phyloP scores from a whole-genome alignment of 1,139 yeast genomes.

The Petasospora fabianii region DNA sequence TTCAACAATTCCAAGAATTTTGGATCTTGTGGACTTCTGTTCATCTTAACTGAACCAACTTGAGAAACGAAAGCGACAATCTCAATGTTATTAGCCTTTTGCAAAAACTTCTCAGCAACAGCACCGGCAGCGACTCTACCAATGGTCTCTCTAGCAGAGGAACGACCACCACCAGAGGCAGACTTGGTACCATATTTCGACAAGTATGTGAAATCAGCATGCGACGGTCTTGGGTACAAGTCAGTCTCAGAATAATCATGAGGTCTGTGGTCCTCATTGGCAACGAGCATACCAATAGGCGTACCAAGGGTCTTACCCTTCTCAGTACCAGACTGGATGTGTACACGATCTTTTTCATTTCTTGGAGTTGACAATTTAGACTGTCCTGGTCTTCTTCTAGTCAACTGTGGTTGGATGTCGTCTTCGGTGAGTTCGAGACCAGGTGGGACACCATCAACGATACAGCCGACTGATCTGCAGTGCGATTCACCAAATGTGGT shows the following conservation, averaged over 20 bases:
- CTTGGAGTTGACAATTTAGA: conserved; percentile 89
- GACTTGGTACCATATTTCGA: conserved; percentile 90
- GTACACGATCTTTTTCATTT: conserved; percentile 89
- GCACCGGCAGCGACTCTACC: conserved; percentile 99
- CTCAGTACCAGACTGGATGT: conserved; percentile 94
- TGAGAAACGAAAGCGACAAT: conserved; percentile 94
- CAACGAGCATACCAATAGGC: conserved; percentile 90
- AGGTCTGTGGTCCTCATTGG: conserved; percentile 95
- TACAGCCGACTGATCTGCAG: conserved; percentile 97
- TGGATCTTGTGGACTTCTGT: conserved; percentile 64
- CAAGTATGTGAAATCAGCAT: conserved; percentile 93
- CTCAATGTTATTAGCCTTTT: conserved; percentile 77
- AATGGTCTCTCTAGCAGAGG: conserved; percentile 95
- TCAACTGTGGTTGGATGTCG: conserved; percentile 92
- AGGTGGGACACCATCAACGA: conserved; percentile 97
- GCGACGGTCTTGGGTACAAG: conserved; percentile 94
- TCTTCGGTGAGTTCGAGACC: conserved; percentile 79
- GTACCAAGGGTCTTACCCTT: conserved; percentile 88
- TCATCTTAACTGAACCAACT: conserved; percentile 76
- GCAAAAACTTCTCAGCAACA: conserved; percentile 86
- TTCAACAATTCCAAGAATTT: conserved; percentile 63
- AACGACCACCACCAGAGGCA: conserved; percentile 95
- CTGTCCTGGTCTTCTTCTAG: conserved; percentile 98
- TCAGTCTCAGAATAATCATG: conserved; percentile 94
- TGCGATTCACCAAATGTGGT: conserved; percentile 98